Percentiles rank a stretch among this genome's conserved stretches.
Evolutionary conservation across 495 filamentous ascomycete genomes (phyloP).

Genomic region (Penicillium macrosclerotiorum): DNA sequence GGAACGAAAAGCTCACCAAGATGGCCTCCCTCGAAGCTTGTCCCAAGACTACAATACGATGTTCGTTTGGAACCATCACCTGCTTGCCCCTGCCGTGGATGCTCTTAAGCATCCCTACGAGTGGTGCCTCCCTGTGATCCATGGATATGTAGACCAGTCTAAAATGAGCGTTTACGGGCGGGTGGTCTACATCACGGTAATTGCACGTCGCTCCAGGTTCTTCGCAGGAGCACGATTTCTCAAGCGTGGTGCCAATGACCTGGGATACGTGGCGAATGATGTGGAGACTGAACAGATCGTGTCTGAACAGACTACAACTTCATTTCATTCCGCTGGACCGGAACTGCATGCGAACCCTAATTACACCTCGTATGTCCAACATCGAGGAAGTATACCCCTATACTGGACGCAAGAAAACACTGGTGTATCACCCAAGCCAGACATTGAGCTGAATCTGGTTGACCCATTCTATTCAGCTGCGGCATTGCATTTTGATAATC

Average conservation of each 20-base stretch:
- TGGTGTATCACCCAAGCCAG: constrained; percentile 91
- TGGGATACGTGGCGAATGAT: constrained; percentile 97
- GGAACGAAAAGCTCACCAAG: constrained; percentile 65
- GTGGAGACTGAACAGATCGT: constrained; percentile 99
- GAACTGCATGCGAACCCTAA: constrained; percentile 82
- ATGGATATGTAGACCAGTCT: constrained; percentile 92
- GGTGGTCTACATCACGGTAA: constrained; percentile 84
- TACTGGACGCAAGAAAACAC: constrained; percentile 98
- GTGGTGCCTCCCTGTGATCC: constrained; percentile 95
- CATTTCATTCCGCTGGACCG: constrained; percentile 89
- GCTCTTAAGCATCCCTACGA: constrained; percentile 79
- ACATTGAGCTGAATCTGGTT: constrained; percentile 88
- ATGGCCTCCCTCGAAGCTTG: constrained; percentile 56
- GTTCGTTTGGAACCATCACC: constrained; percentile 97
- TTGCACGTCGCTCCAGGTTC: constrained; percentile 86
- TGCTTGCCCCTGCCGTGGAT: constrained; percentile 71
- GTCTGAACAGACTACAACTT: constrained; percentile 87
- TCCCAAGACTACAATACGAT: constrained; percentile 80
- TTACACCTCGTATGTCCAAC: constrained; percentile 95
- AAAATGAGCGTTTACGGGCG: constrained; percentile 82
- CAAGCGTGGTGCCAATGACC: constrained; percentile 91
- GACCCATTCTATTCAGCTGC: constrained; percentile 97
- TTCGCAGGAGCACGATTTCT: constrained; percentile 94
- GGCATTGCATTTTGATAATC: constrained; percentile 92
- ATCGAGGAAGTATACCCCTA: constrained; percentile 92